These are phyloP conservation scores for Hypoxylon rickii DNA, from an alignment of 495 filamentous ascomycete species.

Conservation along the genomic window DNA sequence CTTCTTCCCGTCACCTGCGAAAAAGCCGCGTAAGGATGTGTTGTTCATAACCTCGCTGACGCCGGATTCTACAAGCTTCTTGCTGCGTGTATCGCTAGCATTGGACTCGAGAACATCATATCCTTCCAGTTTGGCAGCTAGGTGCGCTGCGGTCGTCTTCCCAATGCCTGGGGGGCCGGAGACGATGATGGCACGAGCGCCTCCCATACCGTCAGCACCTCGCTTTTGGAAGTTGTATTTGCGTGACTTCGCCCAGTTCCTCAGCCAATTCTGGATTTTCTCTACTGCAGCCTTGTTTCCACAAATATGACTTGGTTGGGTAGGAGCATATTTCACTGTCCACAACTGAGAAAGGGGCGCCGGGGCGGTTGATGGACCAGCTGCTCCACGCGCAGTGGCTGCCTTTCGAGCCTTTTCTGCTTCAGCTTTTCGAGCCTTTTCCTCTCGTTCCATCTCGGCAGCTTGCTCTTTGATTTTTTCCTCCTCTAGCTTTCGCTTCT, in stretches of 20 bases:
- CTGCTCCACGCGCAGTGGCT: slow-evolving; percentile 46
- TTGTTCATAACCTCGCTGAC: slow-evolving; percentile 90
- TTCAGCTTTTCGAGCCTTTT: slow-evolving; percentile 57
- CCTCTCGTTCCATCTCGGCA: slow-evolving; percentile 76
- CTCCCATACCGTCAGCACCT: slow-evolving; percentile 80
- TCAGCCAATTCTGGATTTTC: slow-evolving; percentile 84
- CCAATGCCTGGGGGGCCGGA: slow-evolving; percentile 95
- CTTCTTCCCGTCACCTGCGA: slow-evolving; percentile 80
- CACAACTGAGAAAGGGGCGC: slow-evolving; percentile 73
- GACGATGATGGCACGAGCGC: slow-evolving; percentile 83
- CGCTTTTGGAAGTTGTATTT: slow-evolving; percentile 75
- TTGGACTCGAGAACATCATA: slow-evolving; percentile 95
- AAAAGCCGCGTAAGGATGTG: slow-evolving; percentile 88
- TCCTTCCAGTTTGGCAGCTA: slow-evolving; percentile 89
- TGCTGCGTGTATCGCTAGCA: slow-evolving; percentile 95
- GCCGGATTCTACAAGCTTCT: slow-evolving; percentile 90
- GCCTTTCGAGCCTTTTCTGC: slow-evolving; percentile 54
- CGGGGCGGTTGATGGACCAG: slow-evolving; percentile 38
- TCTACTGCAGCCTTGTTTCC: slow-evolving; percentile 93
- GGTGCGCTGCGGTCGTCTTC: slow-evolving; percentile 95
- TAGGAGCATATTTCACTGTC: slow-evolving; percentile 96
- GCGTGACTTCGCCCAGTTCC: slow-evolving; percentile 74
- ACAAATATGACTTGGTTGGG: slow-evolving; percentile 81
- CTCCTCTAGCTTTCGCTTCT: slow-evolving; percentile 81
- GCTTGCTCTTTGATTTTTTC: slow-evolving; percentile 77